These are phyloP conservation scores for Ogataea siamensis DNA, from an alignment of 805 yeast genomes.

Conservation along the genomic window DNA sequence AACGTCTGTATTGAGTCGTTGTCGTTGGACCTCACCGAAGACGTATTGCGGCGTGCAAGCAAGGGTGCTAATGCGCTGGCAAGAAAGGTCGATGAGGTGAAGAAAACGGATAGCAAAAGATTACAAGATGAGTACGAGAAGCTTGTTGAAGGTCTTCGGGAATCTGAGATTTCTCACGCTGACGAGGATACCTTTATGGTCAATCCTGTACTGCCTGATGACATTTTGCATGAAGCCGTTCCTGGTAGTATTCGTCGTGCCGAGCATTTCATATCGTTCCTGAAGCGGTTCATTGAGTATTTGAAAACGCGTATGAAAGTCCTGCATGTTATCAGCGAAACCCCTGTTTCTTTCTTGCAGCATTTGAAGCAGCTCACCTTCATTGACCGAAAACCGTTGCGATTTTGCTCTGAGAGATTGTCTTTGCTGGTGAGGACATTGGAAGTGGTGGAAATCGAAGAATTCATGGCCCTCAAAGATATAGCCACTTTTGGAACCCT, in stretches of 20 bases:
- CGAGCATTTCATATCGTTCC: constrained; percentile 91
- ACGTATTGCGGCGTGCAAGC: constrained; percentile 79
- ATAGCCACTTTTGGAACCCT: constrained; percentile 96
- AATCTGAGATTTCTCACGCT: constrained; percentile 61
- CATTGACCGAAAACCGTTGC: constrained; percentile 86
- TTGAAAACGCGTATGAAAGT: constrained; percentile 97
- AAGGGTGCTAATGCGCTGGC: constrained; percentile 79
- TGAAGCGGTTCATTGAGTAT: constrained; percentile 90
- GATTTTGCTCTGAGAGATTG: constrained; percentile 89
- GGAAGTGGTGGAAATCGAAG: constrained; percentile 85
- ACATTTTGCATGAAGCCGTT: constrained; percentile 84
- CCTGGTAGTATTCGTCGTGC: constrained; percentile 98
- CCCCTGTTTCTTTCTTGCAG: constrained; percentile 88
- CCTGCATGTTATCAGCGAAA: constrained; percentile 94
- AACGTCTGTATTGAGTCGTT: constrained; percentile 97
- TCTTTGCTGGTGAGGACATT: constrained; percentile 86
- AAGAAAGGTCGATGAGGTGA: constrained; percentile 82
- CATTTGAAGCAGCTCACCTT: constrained; percentile 91
- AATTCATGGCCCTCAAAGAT: constrained; percentile 88
- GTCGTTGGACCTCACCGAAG: constrained; percentile 89
- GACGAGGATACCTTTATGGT: constrained; percentile 74
- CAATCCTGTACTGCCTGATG: constrained; percentile 84
- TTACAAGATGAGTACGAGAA: constrained; percentile 89
- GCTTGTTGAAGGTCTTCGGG: constrained; percentile 84
- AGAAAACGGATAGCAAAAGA: constrained; percentile 75